Base-by-base conservation (phyloP, 202 grass and related monocot species). In the Setaria viridis region DNA sequence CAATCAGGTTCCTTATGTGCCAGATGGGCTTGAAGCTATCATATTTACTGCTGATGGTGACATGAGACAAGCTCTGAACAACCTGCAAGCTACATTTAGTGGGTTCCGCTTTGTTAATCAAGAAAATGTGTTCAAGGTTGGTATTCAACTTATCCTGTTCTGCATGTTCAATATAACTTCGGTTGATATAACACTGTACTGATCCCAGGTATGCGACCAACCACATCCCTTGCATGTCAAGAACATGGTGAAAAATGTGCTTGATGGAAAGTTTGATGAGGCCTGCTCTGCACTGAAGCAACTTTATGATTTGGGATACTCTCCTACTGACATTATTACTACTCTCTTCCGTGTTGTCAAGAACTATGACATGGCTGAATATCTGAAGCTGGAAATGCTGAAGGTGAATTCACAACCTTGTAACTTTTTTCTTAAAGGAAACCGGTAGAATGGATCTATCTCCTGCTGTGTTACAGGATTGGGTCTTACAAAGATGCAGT, bases 11-110 rank as follows among this genome's bases (percentile, higher is more conserved):
- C 90, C 97, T 76, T 94, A 97, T 74, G 94, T 94, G 80, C 89
- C 92, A 71, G 97, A 99, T 88, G 94, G 94, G 10, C 92, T 99
- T 50, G 97, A 99, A 80, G 97, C 97, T 62, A 94, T 99, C 60
- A 99, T 99, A 74, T 97, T 99, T 85, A 99, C 94, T 79, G 97
- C 94, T 81, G 97, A 99, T 84, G 94, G 94, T 63, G 97, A 99
- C 70, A 97, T 99, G 97, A 94, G 97, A 45, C 94, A 99, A 81
- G 94, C 97, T 89, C 82, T 99, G 90, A 97, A 99, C 80, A 97
- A 97, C 84, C 88, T 97, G 85, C 97, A 99, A 88, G 97, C 97
- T 81, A 99, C 97, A 76, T 90, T 93, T 62, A 93, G 97, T 84
- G 97, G 94, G 55, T 99, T 99, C 20, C 85, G 78, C 32, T 99